Percentiles rank a stretch among this genome's conserved stretches.
These are phyloP conservation scores for Bathelium albidoporum DNA, from an alignment of 495 filamentous ascomycete genomes.

Conservation along the genomic window DNA sequence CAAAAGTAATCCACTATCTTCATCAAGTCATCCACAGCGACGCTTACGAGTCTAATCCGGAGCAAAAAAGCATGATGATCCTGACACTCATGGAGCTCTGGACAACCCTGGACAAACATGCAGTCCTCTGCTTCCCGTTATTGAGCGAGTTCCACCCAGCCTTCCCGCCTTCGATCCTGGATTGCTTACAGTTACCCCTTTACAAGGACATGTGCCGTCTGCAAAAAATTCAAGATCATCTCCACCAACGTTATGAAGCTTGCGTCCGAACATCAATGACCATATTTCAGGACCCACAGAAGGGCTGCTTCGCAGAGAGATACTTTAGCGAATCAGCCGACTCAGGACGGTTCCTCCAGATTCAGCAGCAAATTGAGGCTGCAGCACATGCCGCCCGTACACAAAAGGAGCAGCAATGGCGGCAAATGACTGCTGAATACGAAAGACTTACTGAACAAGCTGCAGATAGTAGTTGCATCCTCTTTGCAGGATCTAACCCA, in stretches of 20 bases:
- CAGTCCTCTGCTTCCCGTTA: slow-evolving; percentile 27
- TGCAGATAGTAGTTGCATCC: slow-evolving; percentile 22
- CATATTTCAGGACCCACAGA: slow-evolving; percentile 36
- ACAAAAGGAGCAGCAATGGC: slow-evolving; percentile 35
- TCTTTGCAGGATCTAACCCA: slow-evolving; percentile 11
- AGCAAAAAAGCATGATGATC: slow-evolving; percentile 37
- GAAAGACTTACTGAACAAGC: slow-evolving; percentile 32
- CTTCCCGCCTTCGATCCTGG: slow-evolving; percentile 38
- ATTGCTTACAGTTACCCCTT: slow-evolving; percentile 38
- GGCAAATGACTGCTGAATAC: slow-evolving; percentile 28
- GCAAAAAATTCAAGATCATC: slow-evolving; percentile 37
- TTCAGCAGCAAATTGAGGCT: slow-evolving; percentile 29
- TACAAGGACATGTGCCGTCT: slow-evolving; percentile 39
- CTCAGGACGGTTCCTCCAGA: slow-evolving; percentile 17
- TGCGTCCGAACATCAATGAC: slow-evolving; percentile 17
- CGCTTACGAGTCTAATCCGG: slow-evolving; percentile 37
- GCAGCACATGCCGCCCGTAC: slow-evolving; percentile 16
- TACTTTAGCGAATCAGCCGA: slow-evolving; percentile 33
- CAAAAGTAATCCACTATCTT: background rate
- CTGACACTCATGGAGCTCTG: slow-evolving; percentile 40
- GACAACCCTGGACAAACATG: slow-evolving; percentile 32
- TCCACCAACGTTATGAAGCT: slow-evolving; percentile 27
- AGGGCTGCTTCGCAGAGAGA: slow-evolving; percentile 36
- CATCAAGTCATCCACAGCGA: background rate
- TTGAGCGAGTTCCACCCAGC: slow-evolving; percentile 30